Evolutionary conservation across 495 filamentous ascomycete genomes (phyloP), one percentile per base, ranked within the genome.

Genomic region (Aspergillus homomorphus): DNA sequence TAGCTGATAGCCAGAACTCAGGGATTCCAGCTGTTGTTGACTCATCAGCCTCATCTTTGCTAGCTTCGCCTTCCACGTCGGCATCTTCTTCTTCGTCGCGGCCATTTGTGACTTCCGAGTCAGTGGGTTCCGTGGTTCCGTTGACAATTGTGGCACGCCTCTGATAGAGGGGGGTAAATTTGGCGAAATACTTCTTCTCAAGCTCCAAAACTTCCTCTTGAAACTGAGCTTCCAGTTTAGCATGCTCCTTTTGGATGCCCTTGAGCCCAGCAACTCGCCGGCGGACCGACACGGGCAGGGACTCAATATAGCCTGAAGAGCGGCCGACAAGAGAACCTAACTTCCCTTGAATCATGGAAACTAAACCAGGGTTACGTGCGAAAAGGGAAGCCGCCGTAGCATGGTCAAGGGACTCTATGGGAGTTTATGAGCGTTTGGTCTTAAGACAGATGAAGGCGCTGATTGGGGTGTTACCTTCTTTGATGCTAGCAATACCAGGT

Each of bases 141-240:
- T 97, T 98, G 68, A 99, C 82, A 67, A 99, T 97, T 59, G 87
- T 83, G 49, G 94, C 82, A 69, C 95, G 92, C 81, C 92, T 90
- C 82, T 98, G 79, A 76, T 99, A 99, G 38, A 99, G 86, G 53
- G 95, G 95, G 26, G 91, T 96, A 77, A 96, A 99, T 77, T 97
- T 98, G 70, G 88, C 89, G 62, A 99, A 97, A 75, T 94, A 99
- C 76, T 96, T 95, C 84, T 99, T 99, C 81, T 99, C 95, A 20
- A 99, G 84, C 71, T 96, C 86, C 62, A 99, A 81, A 46, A 99
- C 91, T 76, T 97, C 95, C 71, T 98, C 91, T 73, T 99, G 95
- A 75, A 98, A 96, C 73, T 96, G 87, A 54, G 91, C 90, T 80
- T 99, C 95, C 63, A 99, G 85, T 78, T 97, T 96, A 52, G 92